Evolutionary conservation across 345 rosid species (phyloP).

Genomic region (Hypericum perforatum): DNA sequence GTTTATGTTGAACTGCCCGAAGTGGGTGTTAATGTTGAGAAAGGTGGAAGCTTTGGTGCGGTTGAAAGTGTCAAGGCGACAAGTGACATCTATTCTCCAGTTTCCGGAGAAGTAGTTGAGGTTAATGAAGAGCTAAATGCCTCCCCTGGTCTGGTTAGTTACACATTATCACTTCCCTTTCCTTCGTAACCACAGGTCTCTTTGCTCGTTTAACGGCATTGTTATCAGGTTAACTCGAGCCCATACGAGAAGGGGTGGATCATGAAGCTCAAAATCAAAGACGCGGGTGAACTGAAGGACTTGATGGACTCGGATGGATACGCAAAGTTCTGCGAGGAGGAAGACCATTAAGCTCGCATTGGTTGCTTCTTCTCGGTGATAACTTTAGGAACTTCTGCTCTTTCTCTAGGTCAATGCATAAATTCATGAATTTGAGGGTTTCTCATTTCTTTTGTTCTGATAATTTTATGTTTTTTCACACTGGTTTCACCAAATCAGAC

Average conservation of each 20-base stretch:
- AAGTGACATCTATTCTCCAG: conserved; percentile 84
- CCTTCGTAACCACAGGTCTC: neutral
- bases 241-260: conserved; percentile 87
- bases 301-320: conserved; percentile 75
- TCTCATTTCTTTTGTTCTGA: too few species aligned
- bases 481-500: too few species aligned
- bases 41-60: conserved; percentile 81
- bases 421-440: too few species aligned
- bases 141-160: conserved; percentile 78
- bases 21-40: conserved; percentile 47
- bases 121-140: conserved; percentile 51
- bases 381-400: too few species aligned
- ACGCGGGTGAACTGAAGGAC: conserved; percentile 44
- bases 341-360: conserved; percentile 24
- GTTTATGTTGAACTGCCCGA: conserved; percentile 91
- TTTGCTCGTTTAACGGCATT: neutral
- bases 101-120: conserved; percentile 75
- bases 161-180: conserved; percentile 1
- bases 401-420: too few species aligned
- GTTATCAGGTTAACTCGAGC: conserved; percentile 59
- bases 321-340: conserved; percentile 89
- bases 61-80: conserved; percentile 99
- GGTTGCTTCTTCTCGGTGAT: too few species aligned
- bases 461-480: too few species aligned
- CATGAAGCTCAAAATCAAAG: conserved; percentile 57